Base-by-base conservation (phyloP, 805 yeast genomes). In the Nakazawaea ambrosiae region DNA sequence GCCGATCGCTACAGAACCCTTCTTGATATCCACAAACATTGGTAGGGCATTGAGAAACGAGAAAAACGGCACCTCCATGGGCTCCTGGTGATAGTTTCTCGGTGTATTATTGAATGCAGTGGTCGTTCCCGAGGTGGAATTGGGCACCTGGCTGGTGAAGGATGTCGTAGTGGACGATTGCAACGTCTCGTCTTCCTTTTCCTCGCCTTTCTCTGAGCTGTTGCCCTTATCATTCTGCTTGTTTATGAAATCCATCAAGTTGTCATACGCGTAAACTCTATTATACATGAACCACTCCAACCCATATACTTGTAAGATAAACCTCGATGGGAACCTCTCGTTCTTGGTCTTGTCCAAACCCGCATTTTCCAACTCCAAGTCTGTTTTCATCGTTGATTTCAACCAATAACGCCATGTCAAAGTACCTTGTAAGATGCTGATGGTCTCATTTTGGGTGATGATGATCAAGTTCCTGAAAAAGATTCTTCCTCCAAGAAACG, bases 321-420 rank as follows among this genome's bases (percentile, higher is more conserved):
- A 68, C 27, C 87, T 62, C 8, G 79, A 61, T 2, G 83, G 82
- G 2, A 75, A 68, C 28, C 60, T 55, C 9, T 55, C 60, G 49
- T 78, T 77, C n/a, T 58, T 57, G 14, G 42, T 46, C 16, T 36
- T 44, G 33, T 54, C 51, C 9, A 41, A 40, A 11, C 49, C 35
- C 8, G 15, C 15, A 46, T n/a, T 43, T 29, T 31, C 40, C 27
- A 40, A 17, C 31, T 50, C 54, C 4, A 40, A 33, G 4, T 49
- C 46, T 9, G 49, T 51, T 14, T 15, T 9, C 18, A 37, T 43
- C 14, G 44, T 39, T 3, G 54, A 45, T 20, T 46, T 49, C 35
- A 63, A 57, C 97, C 97, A 92, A 55, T 87, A 90, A 43, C 94
- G 60, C 97, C 97, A 92, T 0, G 95, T 84, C 20, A 90, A 52